Evolutionary conservation across 192 early-diverging fungal species (phyloP).

Genomic region (Physocladia obscura): DNA sequence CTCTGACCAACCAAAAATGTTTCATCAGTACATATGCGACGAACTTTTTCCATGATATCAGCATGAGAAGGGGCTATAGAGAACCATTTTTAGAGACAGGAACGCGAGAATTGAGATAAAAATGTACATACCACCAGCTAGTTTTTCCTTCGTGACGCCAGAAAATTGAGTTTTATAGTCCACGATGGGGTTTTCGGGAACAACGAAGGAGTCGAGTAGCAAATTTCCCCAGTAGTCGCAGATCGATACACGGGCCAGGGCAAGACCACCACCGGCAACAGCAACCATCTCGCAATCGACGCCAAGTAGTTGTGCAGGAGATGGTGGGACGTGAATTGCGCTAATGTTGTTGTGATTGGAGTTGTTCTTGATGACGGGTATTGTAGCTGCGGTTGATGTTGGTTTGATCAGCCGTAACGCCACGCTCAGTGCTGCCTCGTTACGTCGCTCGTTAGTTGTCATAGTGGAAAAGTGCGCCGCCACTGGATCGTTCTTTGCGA

Average conservation of each 20-base stretch:
- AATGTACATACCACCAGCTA: conserved; percentile 44
- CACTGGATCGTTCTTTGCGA: too few species aligned
- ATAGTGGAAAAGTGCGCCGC: too few species aligned
- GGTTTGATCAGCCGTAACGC: too few species aligned
- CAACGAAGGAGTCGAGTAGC: conserved; percentile 77
- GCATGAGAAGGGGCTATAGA: conserved; percentile 20
- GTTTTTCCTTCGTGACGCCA: conserved; percentile 73
- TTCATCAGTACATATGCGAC: conserved; percentile 68
- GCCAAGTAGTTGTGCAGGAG: not conserved
- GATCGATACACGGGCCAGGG: conserved; percentile 76
- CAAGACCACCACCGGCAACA: conserved; percentile 43
- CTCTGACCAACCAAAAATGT: conserved; percentile 81
- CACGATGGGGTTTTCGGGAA: conserved; percentile 72
- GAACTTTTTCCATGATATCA: conserved; percentile 22
- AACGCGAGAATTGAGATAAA: conserved; percentile 1
- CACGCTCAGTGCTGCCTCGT: too few species aligned
- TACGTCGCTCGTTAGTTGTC: too few species aligned
- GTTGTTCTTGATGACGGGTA: too few species aligned
- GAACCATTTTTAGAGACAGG: not conserved
- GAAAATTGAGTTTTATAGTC: conserved; percentile 84
- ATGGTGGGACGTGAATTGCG: too few species aligned
- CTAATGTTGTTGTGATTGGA: too few species aligned
- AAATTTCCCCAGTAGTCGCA: conserved; percentile 84
- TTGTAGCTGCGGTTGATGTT: too few species aligned
- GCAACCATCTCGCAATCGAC: conserved; percentile 34